Evolutionary conservation across 805 yeast species (phyloP).

Genomic region (Candida schatavii): DNA sequence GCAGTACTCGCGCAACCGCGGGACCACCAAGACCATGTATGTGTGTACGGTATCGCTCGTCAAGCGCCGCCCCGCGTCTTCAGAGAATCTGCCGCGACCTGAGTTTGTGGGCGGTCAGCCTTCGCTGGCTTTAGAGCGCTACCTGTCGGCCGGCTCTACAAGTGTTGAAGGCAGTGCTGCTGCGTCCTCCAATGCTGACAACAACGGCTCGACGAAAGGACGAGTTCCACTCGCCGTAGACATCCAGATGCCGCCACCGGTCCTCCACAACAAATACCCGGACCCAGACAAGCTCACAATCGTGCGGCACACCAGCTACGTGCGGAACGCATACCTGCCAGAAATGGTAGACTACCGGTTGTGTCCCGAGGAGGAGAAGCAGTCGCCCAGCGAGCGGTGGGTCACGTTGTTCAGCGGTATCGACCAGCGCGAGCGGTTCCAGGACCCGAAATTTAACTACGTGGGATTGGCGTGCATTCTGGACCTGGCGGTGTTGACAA

Average conservation of each 20-base stretch:
- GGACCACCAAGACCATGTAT: constrained; percentile 39
- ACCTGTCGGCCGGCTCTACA: no score
- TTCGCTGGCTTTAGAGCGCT: no score
- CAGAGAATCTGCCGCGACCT: no score
- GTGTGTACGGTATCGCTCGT: constrained; percentile 49
- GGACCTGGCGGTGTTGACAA: constrained; percentile 39
- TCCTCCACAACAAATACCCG: constrained; percentile 20
- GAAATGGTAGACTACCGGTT: constrained; percentile 32
- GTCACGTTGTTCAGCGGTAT: constrained; percentile 39
- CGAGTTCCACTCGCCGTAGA: constrained; percentile 6
- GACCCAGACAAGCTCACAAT: constrained; percentile 23
- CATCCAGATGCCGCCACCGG: constrained; percentile 15
- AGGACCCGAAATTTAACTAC: constrained; percentile 26
- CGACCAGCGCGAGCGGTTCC: constrained; percentile 20
- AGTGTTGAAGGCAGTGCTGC: no score
- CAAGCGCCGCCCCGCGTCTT: constrained; percentile 12
- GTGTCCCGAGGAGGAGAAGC: constrained; percentile 32
- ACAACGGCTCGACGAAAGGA: constrained; percentile 1
- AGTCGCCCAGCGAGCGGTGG: constrained; percentile 37
- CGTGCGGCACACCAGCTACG: constrained; percentile 34
- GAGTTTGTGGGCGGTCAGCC: constrained; percentile 1
- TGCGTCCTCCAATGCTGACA: no score
- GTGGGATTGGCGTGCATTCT: constrained; percentile 37
- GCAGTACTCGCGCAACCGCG: constrained; percentile 39
- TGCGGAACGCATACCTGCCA: constrained; percentile 35